phyloP scores from a whole-genome alignment of 1,284 basidiomycete genomes.

The Naganishia albida region DNA sequence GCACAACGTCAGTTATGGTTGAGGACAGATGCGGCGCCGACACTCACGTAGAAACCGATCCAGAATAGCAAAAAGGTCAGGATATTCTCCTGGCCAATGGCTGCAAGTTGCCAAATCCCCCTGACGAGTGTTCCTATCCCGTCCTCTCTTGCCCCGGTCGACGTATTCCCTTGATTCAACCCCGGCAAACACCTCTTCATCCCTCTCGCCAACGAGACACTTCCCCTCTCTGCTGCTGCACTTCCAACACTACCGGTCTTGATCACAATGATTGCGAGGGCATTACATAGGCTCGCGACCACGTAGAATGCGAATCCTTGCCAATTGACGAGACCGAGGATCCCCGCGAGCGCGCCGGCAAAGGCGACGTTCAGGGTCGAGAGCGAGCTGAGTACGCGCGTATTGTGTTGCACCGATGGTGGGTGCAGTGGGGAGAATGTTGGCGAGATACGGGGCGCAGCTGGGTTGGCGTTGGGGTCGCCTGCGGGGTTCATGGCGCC shows the following conservation, averaged over 20 bases:
- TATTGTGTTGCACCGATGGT: constrained; percentile 69
- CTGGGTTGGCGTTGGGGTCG: constrained; percentile 5
- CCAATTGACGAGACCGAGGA: constrained; percentile 76
- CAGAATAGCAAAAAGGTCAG: constrained; percentile 35
- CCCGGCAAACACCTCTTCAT: constrained; percentile 24
- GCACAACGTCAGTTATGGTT: neutral
- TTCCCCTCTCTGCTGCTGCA: neutral
- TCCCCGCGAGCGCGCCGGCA: constrained; percentile 74
- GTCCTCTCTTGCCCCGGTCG: constrained; percentile 1
- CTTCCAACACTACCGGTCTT: constrained; percentile 52
- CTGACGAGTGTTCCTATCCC: constrained; percentile 72
- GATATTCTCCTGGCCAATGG: constrained; percentile 31
- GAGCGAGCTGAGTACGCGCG: constrained; percentile 61
- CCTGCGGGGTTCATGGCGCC: constrained; percentile 26
- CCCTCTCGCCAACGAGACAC: neutral
- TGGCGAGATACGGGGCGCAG: constrained; percentile 23
- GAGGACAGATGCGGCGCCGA: neutral
- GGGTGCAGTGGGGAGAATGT: constrained; percentile 57
- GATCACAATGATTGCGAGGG: constrained; percentile 62
- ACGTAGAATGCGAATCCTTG: constrained; percentile 73
- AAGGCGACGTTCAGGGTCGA: constrained; percentile 76
- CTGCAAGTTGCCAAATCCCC: constrained; percentile 61
- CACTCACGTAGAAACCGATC: constrained; percentile 36
- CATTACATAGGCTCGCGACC: constrained; percentile 64
- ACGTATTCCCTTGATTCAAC: constrained; percentile 18